These are phyloP conservation scores for Eleusine coracana DNA, from an alignment of 176 grass and related monocot species.

Conservation along the genomic window DNA sequence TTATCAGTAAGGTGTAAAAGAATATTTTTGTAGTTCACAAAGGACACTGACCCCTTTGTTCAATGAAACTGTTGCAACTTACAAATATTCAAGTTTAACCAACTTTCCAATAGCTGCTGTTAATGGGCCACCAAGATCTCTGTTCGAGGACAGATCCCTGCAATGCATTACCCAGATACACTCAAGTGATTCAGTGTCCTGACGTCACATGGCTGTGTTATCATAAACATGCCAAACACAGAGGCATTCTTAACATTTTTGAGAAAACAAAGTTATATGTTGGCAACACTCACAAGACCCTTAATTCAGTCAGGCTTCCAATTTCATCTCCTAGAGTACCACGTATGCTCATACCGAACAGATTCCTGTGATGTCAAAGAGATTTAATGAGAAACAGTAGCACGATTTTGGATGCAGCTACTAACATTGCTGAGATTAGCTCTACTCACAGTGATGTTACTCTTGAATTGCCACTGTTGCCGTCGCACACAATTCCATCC, in stretches of 20 bases:
- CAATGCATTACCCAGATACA: conserved; percentile 17
- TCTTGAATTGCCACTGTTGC: conserved; percentile 36
- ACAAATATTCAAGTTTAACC: conserved; percentile 51
- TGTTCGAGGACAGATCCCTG: conserved; percentile 82
- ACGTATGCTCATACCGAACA: conserved; percentile 60
- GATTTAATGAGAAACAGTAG: conserved; percentile 8
- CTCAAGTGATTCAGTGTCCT: background rate
- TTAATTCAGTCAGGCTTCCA: conserved; percentile 57
- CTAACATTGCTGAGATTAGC: background rate
- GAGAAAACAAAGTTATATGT: background rate
- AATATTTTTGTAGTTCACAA: conserved; percentile 10
- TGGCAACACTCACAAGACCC: conserved; percentile 52
- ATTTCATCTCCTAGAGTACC: conserved; percentile 68
- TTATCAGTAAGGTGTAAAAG: conserved; percentile 14
- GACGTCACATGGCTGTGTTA: background rate
- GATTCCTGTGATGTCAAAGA: conserved; percentile 42
- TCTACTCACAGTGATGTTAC: conserved; percentile 64
- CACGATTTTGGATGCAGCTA: background rate
- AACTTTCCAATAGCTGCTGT: conserved; percentile 63
- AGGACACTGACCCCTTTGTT: background rate
- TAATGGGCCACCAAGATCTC: conserved; percentile 46
- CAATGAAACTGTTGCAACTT: conserved; percentile 39
- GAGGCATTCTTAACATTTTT: background rate
- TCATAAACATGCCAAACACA: background rate
- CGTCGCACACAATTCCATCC: conserved; percentile 59